Conservation (phyloP, 371 early-diverging fungal genomes). For the Funneliformis caledonium region DNA sequence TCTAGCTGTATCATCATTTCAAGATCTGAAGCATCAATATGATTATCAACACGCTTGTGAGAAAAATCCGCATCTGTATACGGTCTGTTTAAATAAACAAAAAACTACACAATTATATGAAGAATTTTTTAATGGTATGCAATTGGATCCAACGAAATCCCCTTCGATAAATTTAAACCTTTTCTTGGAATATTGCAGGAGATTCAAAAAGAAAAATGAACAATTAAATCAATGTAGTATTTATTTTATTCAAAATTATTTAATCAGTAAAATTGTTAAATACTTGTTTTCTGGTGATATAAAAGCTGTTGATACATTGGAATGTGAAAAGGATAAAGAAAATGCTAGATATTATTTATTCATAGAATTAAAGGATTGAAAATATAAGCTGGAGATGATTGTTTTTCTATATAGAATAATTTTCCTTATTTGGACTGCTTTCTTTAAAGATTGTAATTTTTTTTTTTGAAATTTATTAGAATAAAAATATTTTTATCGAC, state of each 20-base stretch:
- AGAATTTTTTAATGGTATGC: background rate
- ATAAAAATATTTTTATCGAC: too few species aligned
- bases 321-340: slow-evolving; percentile 2
- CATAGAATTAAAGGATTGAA: slow-evolving; percentile 9
- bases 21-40: background rate
- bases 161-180: slow-evolving; percentile 1
- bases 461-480: too few species aligned
- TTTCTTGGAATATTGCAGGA: background rate
- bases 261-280: slow-evolving; percentile 2
- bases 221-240: slow-evolving; percentile 8
- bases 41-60: slow-evolving; percentile 2
- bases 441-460: too few species aligned
- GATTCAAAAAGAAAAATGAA: background rate
- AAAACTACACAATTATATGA: background rate
- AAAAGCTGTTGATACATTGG: slow-evolving; percentile 11
- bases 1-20: slow-evolving; percentile 63
- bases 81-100: background rate
- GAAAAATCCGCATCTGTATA: background rate
- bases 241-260: background rate
- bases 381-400: too few species aligned
- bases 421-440: too few species aligned
- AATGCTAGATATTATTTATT: slow-evolving; percentile 6
- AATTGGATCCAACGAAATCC: background rate
- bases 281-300: background rate
- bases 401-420: too few species aligned